Evolutionary conservation across 2,329 filamentous ascomycete species (phyloP).

Genomic region (Thelonectria rubi): DNA sequence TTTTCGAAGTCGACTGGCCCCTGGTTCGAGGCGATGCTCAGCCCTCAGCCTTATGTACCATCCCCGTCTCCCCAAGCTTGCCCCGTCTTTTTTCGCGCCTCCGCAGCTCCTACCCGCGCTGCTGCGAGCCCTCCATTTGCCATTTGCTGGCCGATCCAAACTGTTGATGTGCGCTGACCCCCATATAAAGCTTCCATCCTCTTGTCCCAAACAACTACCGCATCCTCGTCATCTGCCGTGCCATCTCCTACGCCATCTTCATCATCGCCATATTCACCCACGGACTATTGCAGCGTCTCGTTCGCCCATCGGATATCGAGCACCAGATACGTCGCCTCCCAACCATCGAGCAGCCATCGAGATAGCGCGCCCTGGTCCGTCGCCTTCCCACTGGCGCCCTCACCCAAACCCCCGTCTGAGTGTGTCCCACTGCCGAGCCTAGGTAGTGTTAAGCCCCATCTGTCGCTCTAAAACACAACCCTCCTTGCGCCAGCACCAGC

Average conservation of each 20-base stretch:
- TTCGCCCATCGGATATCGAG: not conserved
- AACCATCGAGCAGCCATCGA: conserved; percentile 8
- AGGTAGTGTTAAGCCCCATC: conserved; percentile 24
- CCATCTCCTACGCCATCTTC: not conserved
- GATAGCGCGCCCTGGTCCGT: conserved; percentile 19
- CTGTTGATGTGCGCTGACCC: conserved; percentile 20
- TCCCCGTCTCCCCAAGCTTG: conserved; percentile 20
- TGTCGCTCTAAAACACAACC: conserved; percentile 26
- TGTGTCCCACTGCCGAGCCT: conserved; percentile 25
- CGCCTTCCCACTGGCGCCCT: conserved; percentile 17
- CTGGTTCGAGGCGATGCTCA: conserved; percentile 15
- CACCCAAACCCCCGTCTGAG: conserved; percentile 11
- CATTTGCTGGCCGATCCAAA: conserved; percentile 13
- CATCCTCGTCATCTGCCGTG: conserved; percentile 14
- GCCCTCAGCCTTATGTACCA: conserved; percentile 34
- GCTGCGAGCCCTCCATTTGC: too few relatives aligned
- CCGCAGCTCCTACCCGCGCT: conserved; percentile 24
- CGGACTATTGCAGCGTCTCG: not conserved
- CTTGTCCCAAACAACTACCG: conserved; percentile 20
- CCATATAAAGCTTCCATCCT: conserved; percentile 16
- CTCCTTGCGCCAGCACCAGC: conserved; percentile 25
- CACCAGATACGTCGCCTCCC: not conserved
- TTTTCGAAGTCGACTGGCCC: conserved; percentile 20
- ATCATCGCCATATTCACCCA: conserved; percentile 5
- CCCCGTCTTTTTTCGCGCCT: conserved; percentile 31